These are phyloP conservation scores for Cyberlindnera galapagoensis DNA, from an alignment of 805 yeast genomes.

Conservation along the genomic window DNA sequence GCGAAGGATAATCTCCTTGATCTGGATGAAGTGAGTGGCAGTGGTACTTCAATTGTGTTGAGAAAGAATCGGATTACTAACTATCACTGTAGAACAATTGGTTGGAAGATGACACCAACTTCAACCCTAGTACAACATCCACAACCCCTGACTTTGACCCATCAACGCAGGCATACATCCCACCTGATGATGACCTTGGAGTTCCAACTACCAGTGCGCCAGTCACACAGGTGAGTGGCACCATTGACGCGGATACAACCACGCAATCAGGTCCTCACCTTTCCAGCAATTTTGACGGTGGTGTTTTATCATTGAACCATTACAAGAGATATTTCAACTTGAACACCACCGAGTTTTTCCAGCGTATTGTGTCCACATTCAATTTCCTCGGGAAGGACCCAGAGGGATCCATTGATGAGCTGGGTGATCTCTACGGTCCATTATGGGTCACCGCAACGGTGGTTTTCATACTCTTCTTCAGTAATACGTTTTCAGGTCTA, in stretches of 20 bases:
- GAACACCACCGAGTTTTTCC: constrained; percentile 54
- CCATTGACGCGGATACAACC: neutral
- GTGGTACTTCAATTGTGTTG: neutral
- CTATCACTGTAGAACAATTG: constrained; percentile 11
- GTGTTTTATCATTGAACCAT: constrained; percentile 49
- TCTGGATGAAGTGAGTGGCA: constrained; percentile 4
- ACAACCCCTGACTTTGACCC: constrained; percentile 11
- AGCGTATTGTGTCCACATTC: constrained; percentile 46
- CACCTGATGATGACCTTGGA: constrained; percentile 27
- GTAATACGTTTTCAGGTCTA: constrained; percentile 63
- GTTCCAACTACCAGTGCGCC: neutral
- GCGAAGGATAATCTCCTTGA: constrained; percentile 10
- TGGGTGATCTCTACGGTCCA: constrained; percentile 79
- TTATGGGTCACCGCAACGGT: constrained; percentile 87
- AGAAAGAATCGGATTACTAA: constrained; percentile 2
- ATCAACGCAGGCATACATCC: constrained; percentile 27
- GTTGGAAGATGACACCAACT: constrained; percentile 21
- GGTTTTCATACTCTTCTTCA: constrained; percentile 65
- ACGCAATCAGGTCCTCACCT: constrained; percentile 5
- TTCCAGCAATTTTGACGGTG: constrained; percentile 29
- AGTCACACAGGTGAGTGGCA: neutral
- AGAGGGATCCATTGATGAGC: constrained; percentile 34
- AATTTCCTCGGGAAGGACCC: constrained; percentile 41
- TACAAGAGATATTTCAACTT: constrained; percentile 66
- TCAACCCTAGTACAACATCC: no score